A percentile compares a stretch with the other conserved stretches of the same genome.
phyloP scores from a whole-genome alignment of 345 rosid genomes.

The Dovyalis caffra region DNA sequence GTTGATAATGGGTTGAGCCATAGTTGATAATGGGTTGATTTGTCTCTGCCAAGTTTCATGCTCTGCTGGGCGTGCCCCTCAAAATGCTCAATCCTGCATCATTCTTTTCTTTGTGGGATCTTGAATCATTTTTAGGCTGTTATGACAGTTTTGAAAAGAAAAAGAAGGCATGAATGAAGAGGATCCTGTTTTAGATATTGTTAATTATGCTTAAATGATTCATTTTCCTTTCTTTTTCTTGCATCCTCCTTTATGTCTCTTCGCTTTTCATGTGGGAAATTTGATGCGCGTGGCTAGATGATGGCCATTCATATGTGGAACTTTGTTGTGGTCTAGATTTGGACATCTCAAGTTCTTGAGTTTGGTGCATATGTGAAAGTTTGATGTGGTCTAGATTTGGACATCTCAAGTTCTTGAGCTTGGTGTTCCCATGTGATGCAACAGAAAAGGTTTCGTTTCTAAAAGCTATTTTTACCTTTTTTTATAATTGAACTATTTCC shows the following conservation, averaged over 20 bases:
- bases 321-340: conserved; percentile 12
- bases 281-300: background rate
- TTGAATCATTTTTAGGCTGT: conserved; percentile 15
- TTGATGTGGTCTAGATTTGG: conserved; percentile 5
- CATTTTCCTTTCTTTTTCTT: background rate
- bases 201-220: conserved; percentile 1
- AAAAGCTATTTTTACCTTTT: background rate
- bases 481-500: background rate
- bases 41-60: background rate
- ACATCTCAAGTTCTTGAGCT: background rate
- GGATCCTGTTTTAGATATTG: background rate
- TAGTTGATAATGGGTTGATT: background rate
- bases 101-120: conserved; percentile 19
- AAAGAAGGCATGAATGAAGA: conserved; percentile 9
- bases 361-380: background rate
- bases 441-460: background rate
- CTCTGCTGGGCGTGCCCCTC: background rate
- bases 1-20: conserved; percentile 18
- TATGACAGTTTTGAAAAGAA: conserved; percentile 1
- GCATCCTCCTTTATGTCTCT: background rate
- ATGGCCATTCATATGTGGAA: no score
- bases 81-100: conserved; percentile 1
- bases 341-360: background rate
- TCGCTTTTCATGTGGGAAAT: background rate
- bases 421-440: background rate